Base-by-base conservation (phyloP, 768 basidiomycete species). In the Psilocybe sp. region DNA sequence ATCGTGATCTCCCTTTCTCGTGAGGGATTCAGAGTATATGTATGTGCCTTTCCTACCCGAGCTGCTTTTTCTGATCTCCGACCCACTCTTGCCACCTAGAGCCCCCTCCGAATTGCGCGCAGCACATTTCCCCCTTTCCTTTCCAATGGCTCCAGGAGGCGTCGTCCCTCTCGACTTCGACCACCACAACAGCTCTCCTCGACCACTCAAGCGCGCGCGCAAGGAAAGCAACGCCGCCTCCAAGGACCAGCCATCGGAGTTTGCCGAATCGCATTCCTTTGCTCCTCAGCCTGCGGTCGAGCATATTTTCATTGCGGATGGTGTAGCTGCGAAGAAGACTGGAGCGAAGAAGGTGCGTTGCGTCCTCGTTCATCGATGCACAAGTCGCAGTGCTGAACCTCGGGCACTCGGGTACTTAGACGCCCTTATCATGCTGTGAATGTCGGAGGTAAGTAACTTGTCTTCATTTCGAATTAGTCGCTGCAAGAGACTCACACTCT, bases 341-440 rank as follows among this genome's bases (percentile, higher is more conserved):
- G 70, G 70, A 11, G 72, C 70, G 33, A 78, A 78, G 67, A 78
- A 77, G 71, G 76, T 79, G 41, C 40, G 65, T 61, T 48, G 38
- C 40, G 46, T 44, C 45, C 35, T 47, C 8, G 23, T 37, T 36
- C 31, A 16, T 20, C 39, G 39, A 33, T 34, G 23, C 23, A 7
- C 23, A 28, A 28, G 23, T 28, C 23, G 23, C n/a, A 19, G 11
- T 44, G 15, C 53, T 54, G 8, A 35, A 48, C 42, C 41, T 53
- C 15, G 40, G 40, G 16, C 5, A 28, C 40, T 46, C 5, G 23
- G 23, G 23, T 42, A 35, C 44, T 16, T 42, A 79, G 76, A 67
- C 78, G 33, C 79, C 81, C 19, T 66, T 84, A 16, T 83, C 81
- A 0, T 84, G 82, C 52, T 81, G 81, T 55, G 82, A 84, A 66